phyloP scores from a whole-genome alignment of 768 basidiomycete genomes.

The Tylopilus balloui region DNA sequence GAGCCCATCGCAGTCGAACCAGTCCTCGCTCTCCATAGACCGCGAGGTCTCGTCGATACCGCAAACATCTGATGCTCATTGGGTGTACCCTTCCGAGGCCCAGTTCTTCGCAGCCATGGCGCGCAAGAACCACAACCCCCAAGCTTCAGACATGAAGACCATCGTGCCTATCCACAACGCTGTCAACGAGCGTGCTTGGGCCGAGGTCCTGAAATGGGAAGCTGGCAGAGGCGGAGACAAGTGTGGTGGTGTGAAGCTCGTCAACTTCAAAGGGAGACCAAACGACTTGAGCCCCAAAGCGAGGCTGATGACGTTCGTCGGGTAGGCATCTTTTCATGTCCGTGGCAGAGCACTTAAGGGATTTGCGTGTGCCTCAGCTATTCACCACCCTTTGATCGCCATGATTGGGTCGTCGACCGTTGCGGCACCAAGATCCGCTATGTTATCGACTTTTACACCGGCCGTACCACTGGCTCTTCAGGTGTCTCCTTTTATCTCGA shows the following conservation, averaged over 20 bases:
- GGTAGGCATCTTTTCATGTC: constrained; percentile 48
- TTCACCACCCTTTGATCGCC: constrained; percentile 90
- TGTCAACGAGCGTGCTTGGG: constrained; percentile 93
- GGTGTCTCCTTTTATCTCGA: constrained; percentile 89
- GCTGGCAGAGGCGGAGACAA: constrained; percentile 70
- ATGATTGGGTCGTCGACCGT: constrained; percentile 95
- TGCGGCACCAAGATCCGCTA: constrained; percentile 88
- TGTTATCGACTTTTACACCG: constrained; percentile 98
- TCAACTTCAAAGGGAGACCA: constrained; percentile 89
- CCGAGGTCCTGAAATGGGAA: constrained; percentile 81
- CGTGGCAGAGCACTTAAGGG: not conserved
- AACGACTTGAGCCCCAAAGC: constrained; percentile 77
- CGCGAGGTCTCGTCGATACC: constrained; percentile 90
- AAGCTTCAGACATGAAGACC: constrained; percentile 85
- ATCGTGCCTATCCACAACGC: constrained; percentile 99
- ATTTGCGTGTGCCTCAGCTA: constrained; percentile 50
- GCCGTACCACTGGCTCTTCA: constrained; percentile 46
- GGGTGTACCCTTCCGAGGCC: constrained; percentile 98
- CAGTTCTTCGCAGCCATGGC: constrained; percentile 98
- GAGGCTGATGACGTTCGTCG: constrained; percentile 74
- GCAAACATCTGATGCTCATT: constrained; percentile 61
- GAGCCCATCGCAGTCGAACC: constrained; percentile 1
- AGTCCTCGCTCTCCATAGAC: constrained; percentile 52
- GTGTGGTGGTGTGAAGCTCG: constrained; percentile 78
- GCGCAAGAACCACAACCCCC: constrained; percentile 88